Percentiles rank a stretch among this genome's conserved stretches.
Evolutionary conservation across 2,329 filamentous ascomycete genomes (phyloP).

Genomic region (Arthrobotrys entomopaga): DNA sequence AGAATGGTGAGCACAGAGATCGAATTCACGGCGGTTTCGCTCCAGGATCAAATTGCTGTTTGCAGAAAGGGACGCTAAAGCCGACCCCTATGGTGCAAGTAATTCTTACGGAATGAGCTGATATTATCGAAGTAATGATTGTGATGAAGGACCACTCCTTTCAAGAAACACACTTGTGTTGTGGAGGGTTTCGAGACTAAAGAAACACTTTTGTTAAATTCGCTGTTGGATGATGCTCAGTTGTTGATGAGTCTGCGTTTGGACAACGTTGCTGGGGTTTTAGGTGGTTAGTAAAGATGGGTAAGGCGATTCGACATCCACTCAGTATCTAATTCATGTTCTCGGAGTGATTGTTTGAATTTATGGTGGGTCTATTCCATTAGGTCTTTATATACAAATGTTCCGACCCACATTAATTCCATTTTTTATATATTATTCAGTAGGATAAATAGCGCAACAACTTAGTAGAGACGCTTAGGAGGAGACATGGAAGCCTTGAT

Average conservation of each 20-base stretch:
- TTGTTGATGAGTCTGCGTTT: no score
- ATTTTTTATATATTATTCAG: constrained; percentile 8
- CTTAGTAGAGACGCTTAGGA: constrained; percentile 96
- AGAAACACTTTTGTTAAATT: no score
- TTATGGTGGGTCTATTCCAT: constrained; percentile 12
- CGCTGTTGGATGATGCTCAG: no score
- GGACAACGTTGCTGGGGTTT: background rate
- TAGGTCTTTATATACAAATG: constrained; percentile 3
- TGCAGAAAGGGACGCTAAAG: background rate
- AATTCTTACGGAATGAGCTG: no score
- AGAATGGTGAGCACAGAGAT: no score
- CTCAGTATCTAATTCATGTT: background rate
- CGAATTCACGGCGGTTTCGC: no score
- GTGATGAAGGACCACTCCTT: no score
- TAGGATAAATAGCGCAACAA: constrained; percentile 51
- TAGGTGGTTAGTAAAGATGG: constrained; percentile 1
- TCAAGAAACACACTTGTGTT: no score
- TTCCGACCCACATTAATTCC: background rate
- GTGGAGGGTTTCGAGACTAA: no score
- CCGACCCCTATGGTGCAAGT: background rate
- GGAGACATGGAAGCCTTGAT: constrained; percentile 99
- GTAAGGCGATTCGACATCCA: no score
- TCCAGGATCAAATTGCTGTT: no score
- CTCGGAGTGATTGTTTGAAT: background rate
- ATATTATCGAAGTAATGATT: no score